A percentile compares a stretch with the other conserved stretches of the same genome.
Evolutionary conservation across 2,329 filamentous ascomycete species (phyloP).

Genomic region (Talaromyces atroroseus): DNA sequence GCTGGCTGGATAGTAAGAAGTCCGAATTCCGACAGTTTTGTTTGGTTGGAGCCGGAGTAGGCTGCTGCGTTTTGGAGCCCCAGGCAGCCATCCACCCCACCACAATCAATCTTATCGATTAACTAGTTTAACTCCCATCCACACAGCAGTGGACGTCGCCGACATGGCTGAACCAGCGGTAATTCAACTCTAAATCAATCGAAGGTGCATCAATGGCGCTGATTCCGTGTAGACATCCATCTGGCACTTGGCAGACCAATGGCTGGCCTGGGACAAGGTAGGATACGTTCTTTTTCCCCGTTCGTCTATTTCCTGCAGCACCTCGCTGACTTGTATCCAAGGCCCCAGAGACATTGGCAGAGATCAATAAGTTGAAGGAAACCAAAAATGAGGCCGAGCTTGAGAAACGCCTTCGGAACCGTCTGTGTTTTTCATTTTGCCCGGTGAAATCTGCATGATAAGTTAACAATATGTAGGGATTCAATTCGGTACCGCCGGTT

Average conservation of each 20-base stretch:
- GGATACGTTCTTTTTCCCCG: not conserved
- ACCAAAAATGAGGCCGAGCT: slow-evolving; percentile 44
- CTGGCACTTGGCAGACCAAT: slow-evolving; percentile 45
- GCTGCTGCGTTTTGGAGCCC: not conserved
- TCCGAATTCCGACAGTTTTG: too few species aligned
- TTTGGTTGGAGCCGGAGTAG: too few species aligned
- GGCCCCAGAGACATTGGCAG: slow-evolving; percentile 49
- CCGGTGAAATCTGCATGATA: not conserved
- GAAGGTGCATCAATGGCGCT: not conserved
- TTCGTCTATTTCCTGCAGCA: not conserved
- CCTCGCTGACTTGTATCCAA: slow-evolving; percentile 14
- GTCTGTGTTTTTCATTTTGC: slow-evolving; percentile 25
- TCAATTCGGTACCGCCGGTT: slow-evolving; percentile 58
- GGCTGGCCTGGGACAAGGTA: slow-evolving; percentile 54
- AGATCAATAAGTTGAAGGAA: slow-evolving; percentile 50
- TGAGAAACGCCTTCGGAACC: slow-evolving; percentile 47
- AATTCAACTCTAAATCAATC: not conserved
- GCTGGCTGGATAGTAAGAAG: too few species aligned
- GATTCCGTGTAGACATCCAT: slow-evolving; percentile 26
- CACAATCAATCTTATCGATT: not conserved
- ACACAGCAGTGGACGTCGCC: not conserved
- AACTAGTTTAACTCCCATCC: not conserved
- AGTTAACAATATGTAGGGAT: slow-evolving; percentile 36
- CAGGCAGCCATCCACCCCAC: not conserved
- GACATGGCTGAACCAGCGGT: not conserved